phyloP scores from a whole-genome alignment of 2,329 filamentous ascomycete species.

The Alternaria viburni region DNA sequence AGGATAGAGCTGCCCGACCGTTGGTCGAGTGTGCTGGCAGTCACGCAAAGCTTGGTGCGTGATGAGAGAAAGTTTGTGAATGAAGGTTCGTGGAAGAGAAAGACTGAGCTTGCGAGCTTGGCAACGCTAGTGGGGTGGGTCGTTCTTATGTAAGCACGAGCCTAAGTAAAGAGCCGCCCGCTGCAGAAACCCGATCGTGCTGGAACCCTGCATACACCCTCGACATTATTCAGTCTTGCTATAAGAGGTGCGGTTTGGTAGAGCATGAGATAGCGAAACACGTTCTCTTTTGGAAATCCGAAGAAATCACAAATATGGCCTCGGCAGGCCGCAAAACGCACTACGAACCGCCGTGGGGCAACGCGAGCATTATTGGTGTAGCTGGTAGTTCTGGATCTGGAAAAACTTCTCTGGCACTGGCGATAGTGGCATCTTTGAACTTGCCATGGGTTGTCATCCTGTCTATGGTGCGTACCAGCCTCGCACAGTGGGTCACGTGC shows the following conservation, averaged over 20 bases:
- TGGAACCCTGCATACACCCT: slow-evolving; percentile 19
- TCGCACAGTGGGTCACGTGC: slow-evolving; percentile 31
- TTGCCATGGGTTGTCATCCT: slow-evolving; percentile 98
- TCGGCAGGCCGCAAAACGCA: slow-evolving; percentile 58
- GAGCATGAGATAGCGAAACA: slow-evolving; percentile 13
- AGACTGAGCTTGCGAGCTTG: slow-evolving; percentile 36
- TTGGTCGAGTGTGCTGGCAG: slow-evolving; percentile 36
- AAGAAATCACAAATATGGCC: slow-evolving; percentile 23
- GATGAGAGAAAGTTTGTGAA: slow-evolving; percentile 27
- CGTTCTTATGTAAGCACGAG: slow-evolving; percentile 20
- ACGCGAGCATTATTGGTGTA: slow-evolving; percentile 95
- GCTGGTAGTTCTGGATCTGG: slow-evolving; percentile 94
- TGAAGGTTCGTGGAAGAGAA: slow-evolving; percentile 31
- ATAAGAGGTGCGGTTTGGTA: slow-evolving; percentile 6
- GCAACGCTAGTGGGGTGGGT: slow-evolving; percentile 22
- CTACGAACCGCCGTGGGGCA: slow-evolving; percentile 94
- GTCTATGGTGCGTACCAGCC: slow-evolving; percentile 73
- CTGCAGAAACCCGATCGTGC: slow-evolving; percentile 18
- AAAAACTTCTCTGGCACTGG: slow-evolving; percentile 91
- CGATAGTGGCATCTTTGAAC: slow-evolving; percentile 88
- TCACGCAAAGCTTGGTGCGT: slow-evolving; percentile 40
- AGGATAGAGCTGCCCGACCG: slow-evolving; percentile 37
- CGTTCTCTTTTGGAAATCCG: background rate
- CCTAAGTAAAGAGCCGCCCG: slow-evolving; percentile 16
- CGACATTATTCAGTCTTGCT: slow-evolving; percentile 19